Base-by-base conservation (phyloP, 2,329 filamentous ascomycete genomes). In the Aureobasidium lini region DNA sequence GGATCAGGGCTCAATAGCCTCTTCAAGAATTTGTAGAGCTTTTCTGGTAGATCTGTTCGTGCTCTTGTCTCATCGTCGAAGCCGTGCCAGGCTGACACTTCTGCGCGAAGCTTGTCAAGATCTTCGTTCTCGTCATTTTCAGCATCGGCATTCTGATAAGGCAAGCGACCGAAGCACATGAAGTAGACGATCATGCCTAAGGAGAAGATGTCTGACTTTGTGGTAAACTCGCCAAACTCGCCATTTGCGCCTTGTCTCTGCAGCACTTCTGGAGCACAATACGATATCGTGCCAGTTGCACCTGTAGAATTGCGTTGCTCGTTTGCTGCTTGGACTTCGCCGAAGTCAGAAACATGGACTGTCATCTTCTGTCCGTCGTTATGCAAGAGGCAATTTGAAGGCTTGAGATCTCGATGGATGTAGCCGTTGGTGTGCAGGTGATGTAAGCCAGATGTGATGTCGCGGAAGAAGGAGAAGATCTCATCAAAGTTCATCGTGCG, bases 131-230 rank as follows among this genome's bases (percentile, higher is more conserved):
- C 92, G 71, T 96, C 92, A 16, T 62, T 57, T 6, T 65, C 61
- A 15, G 66, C 67, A 13, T 63, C 59, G 9, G 67, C 63, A 15
- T 67, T 63, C 2, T 67, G 62, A 43, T 69, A 70, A 0, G 94
- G 94, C 10, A 99, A 80, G 48, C 87, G 82, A 1, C 88, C 90
- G 70, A 99, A 99, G 71, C 94, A 99, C 80, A 99, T 88, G 69
- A 99, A 99, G 72, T 97, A 95, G 3, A 99, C 81, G 59, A 97
- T 97, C 93, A 99, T 96, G 50, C 94, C 94, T 0, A 99, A 78
- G 1, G 92, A 96, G 73, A 99, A 99, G n/a, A 99, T 88, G 69
- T 99, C 94, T 0, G 92, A 96, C 70, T 97, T 99, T 29, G 90
- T 92, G 0, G 91, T 96, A 68, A 99, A 99, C 69, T 97, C 96